phyloP scores from a whole-genome alignment of 805 yeast species.

The Cyberlindnera petersonii region DNA sequence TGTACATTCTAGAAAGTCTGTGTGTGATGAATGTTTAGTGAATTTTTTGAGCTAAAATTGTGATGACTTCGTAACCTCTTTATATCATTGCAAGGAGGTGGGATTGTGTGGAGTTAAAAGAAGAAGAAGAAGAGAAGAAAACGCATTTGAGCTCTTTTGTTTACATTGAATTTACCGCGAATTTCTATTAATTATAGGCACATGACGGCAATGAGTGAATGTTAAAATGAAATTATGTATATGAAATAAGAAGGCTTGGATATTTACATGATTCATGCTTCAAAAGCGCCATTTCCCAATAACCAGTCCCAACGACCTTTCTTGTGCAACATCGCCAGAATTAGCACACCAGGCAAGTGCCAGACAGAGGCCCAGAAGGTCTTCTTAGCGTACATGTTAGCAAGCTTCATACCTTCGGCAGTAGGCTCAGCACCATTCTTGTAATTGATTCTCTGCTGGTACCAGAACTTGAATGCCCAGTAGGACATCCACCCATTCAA shows the following conservation, averaged over 20 bases:
- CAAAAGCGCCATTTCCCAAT: conserved; percentile 30
- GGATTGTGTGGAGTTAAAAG: too few species aligned
- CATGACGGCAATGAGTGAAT: too few species aligned
- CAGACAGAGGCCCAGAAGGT: conserved; percentile 92
- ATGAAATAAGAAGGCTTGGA: neutral
- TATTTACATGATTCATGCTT: neutral
- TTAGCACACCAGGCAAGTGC: conserved; percentile 87
- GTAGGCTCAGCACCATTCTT: conserved; percentile 39
- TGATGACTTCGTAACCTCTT: neutral
- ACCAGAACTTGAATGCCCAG: conserved; percentile 80
- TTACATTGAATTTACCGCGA: too few species aligned
- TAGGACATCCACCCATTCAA: conserved; percentile 84
- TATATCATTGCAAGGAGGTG: too few species aligned
- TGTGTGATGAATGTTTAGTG: too few species aligned
- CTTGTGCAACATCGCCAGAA: conserved; percentile 91
- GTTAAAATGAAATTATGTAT: too few species aligned
- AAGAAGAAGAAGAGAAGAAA: too few species aligned
- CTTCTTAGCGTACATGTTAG: conserved; percentile 72
- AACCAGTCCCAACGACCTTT: conserved; percentile 91
- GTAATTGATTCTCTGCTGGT: conserved; percentile 67
- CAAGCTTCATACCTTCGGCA: conserved; percentile 53
- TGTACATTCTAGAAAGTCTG: conserved; percentile 43
- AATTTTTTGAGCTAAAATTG: neutral
- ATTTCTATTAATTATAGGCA: too few species aligned
- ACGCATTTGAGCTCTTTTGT: too few species aligned